A percentile compares a stretch with the other conserved stretches of the same genome.
phyloP scores from a whole-genome alignment of 225 moss, liverwort and hornwort genomes.

The Takakia lepidozioides region DNA sequence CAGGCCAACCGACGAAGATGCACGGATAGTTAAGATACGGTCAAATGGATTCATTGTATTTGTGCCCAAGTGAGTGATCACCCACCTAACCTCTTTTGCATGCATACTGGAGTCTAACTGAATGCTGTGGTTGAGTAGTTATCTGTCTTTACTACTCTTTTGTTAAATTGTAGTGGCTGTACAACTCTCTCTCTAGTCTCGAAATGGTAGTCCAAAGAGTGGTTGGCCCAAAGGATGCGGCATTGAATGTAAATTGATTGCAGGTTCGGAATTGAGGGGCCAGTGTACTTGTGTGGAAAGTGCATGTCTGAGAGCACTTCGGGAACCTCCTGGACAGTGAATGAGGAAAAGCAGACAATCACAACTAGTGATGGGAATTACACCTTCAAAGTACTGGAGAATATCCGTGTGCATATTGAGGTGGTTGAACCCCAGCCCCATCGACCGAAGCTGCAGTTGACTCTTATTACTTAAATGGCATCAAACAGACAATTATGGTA shows the following conservation, averaged over 20 bases:
- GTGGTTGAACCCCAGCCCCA: constrained; percentile 95
- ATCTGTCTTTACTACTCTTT: too few species aligned
- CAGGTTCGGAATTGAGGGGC: constrained; percentile 97
- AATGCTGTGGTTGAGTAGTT: too few species aligned
- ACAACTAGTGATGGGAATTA: constrained; percentile 56
- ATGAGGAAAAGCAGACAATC: constrained; percentile 82
- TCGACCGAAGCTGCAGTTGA: constrained; percentile 85
- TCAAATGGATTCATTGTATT: constrained; percentile 92
- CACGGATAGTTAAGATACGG: constrained; percentile 74
- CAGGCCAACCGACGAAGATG: constrained; percentile 85
- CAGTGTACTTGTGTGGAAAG: constrained; percentile 66
- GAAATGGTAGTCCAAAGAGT: too few species aligned
- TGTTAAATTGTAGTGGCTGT: too few species aligned
- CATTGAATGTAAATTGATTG: constrained; percentile 8
- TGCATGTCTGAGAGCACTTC: constrained; percentile 26
- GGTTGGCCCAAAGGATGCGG: too few species aligned
- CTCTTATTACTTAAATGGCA: constrained; percentile 42
- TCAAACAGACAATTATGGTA: too few species aligned
- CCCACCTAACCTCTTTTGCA: not conserved
- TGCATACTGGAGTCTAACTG: too few species aligned
- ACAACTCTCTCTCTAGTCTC: too few species aligned
- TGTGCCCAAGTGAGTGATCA: constrained; percentile 74
- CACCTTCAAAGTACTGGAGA: constrained; percentile 67
- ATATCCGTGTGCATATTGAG: constrained; percentile 70
- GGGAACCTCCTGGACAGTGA: constrained; percentile 65